These are phyloP conservation scores for Clarireedia hainanense DNA, from an alignment of 2,329 filamentous ascomycete species.

Conservation along the genomic window DNA sequence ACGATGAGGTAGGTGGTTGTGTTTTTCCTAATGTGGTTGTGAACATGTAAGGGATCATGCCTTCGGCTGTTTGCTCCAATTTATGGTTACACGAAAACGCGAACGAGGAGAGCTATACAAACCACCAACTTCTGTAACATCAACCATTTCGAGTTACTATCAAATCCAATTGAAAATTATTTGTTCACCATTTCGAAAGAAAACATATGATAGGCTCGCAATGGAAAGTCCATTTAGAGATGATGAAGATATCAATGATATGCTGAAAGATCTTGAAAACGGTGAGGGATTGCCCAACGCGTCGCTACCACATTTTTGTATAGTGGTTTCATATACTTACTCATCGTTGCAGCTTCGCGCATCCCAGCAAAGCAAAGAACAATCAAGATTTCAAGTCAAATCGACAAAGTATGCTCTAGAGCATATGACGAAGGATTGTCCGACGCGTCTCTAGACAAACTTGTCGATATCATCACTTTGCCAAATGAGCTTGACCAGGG, in stretches of 20 bases:
- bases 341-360: conserved; percentile 42
- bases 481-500: conserved; percentile 69
- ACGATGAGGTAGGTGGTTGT: no score
- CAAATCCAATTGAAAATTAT: no score
- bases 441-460: conserved; percentile 47
- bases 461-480: conserved; percentile 60
- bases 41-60: no score
- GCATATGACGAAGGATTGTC: conserved; percentile 63
- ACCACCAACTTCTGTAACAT: no score
- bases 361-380: conserved; percentile 58
- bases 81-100: no score
- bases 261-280: conserved; percentile 22
- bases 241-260: conserved; percentile 12
- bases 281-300: conserved; percentile 18
- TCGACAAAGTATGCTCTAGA: conserved; percentile 54
- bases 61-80: no score
- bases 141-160: no score
- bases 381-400: conserved; percentile 52
- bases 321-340: background rate
- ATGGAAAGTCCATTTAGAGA: background rate
- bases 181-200: no score
- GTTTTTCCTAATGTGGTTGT: no score
- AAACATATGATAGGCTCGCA: background rate
- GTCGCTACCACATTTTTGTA: conserved; percentile 1
- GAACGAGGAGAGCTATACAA: no score